Base-by-base conservation (phyloP, 179 eudicot species). In the Gypsophila paniculata region DNA sequence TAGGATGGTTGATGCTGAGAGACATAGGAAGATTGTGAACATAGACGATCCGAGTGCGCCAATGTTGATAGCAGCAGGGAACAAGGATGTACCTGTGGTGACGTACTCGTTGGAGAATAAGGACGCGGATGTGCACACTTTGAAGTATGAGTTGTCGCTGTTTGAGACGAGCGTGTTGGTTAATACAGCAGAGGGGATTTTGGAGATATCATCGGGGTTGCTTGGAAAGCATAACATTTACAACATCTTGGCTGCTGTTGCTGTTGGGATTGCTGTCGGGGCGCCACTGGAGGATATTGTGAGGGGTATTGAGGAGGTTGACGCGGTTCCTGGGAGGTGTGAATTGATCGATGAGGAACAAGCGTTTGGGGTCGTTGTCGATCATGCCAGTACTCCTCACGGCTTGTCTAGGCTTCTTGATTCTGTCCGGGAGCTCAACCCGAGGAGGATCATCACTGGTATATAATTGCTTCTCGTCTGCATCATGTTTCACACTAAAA, bases 291-390 rank as follows among this genome's bases (percentile, higher is more conserved):
- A 91, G 76, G 99, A 94, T 69, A 94, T 94, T 72, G 99, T 94
- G 49, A 90, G 95, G 84, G 99, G 99, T 70, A 82, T 94, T 70
- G 99, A 94, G 82, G 99, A 94, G 78, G 95, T 94, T 65, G 99
- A 94, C 73, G 90, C 92, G 0, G 96, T 94, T 70, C 99, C 99
- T 26, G 99, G 99, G 44, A 84, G 97, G 75, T 94, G 97, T 81
- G 99, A 94, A 80, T 85, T 94, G 79, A 90, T 94, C 63, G 99
- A 94, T 72, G 97, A 94, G 80, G 99, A 92, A 80, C 99, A 94
- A 77, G 93, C 99, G 57, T 94, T 85, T 80, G 99, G 99, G 74
- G 99, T 94, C 69, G 81, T 94, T 70, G 99, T 94, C 61, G 96
- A 94, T 74, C 82, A 91, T 87, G 99, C 99, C 19, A 76, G 77